These are phyloP conservation scores for Gamarada debralockiae DNA, from an alignment of 495 filamentous ascomycete species.

Conservation along the genomic window DNA sequence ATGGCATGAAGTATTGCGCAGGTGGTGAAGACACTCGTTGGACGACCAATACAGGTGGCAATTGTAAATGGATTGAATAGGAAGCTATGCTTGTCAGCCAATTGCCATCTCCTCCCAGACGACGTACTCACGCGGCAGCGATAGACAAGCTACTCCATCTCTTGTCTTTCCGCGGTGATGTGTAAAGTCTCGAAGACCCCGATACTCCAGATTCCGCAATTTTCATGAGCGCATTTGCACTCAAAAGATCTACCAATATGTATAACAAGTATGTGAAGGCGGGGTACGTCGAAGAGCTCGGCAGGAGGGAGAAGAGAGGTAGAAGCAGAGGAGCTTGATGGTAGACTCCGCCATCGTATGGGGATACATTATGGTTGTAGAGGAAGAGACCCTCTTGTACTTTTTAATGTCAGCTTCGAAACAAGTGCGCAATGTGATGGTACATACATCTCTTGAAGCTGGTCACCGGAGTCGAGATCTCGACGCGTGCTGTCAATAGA, in stretches of 20 bases:
- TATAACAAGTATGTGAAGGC: conserved; percentile 77
- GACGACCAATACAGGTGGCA: conserved; percentile 85
- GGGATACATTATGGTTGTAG: conserved; percentile 92
- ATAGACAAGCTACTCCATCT: conserved; percentile 73
- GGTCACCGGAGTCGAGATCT: conserved; percentile 93
- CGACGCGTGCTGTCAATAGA: conserved; percentile 84
- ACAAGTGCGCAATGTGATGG: background rate
- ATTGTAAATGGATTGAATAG: conserved; percentile 96
- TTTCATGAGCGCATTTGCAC: conserved; percentile 73
- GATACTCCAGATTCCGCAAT: conserved; percentile 85
- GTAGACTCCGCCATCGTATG: conserved; percentile 96
- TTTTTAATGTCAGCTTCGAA: conserved; percentile 30
- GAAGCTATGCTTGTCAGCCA: conserved; percentile 48
- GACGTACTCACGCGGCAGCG: conserved; percentile 66
- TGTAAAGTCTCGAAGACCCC: conserved; percentile 64
- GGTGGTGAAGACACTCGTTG: conserved; percentile 88
- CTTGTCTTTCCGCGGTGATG: conserved; percentile 71
- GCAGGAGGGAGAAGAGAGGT: conserved; percentile 6
- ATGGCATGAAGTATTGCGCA: conserved; percentile 82
- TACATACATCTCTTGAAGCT: conserved; percentile 93
- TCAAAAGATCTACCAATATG: conserved; percentile 74
- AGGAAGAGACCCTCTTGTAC: conserved; percentile 96
- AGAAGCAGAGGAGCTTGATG: conserved; percentile 74
- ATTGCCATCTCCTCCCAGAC: background rate
- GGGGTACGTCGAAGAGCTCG: conserved; percentile 46